phyloP scores from a whole-genome alignment of 441 rosid species.

The Jatropha multifida region DNA sequence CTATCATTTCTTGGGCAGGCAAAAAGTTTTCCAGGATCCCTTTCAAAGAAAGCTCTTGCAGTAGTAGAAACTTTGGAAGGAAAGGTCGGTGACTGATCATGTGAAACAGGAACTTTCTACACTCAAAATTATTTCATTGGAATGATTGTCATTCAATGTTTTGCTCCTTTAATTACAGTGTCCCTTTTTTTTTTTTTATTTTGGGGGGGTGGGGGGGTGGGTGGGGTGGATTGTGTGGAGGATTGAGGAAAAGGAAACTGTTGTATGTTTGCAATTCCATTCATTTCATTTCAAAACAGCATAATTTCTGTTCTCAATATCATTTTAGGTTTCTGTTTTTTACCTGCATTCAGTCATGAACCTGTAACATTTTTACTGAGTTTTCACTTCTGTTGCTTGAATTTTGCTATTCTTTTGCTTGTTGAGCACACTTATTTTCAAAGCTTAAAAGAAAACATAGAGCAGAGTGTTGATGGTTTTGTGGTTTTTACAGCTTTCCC shows the following conservation, averaged over 20 bases:
- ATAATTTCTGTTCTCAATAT: background rate
- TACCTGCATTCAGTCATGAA: no score
- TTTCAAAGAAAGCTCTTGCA: constrained; percentile 70
- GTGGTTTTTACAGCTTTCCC: background rate
- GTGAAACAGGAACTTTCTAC: constrained; percentile 8
- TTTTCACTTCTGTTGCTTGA: no score
- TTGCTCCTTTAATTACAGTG: background rate
- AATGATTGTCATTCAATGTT: constrained; percentile 12
- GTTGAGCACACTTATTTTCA: background rate
- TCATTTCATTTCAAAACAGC: background rate
- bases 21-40: constrained; percentile 67
- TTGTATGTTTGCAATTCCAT: background rate
- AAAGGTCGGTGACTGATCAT: constrained; percentile 54
- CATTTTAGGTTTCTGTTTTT: background rate
- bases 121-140: background rate
- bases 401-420: no score
- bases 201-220: background rate
- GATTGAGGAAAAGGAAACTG: background rate
- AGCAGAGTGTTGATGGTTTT: background rate
- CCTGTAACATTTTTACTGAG: no score
- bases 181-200: background rate
- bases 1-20: constrained; percentile 48
- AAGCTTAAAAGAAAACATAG: background rate
- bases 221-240: background rate
- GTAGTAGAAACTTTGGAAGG: constrained; percentile 87